Evolutionary conservation across 2,329 filamentous ascomycete species (phyloP), one percentile per base, ranked within the genome.

Genomic region (Monosporascus sp.): DNA sequence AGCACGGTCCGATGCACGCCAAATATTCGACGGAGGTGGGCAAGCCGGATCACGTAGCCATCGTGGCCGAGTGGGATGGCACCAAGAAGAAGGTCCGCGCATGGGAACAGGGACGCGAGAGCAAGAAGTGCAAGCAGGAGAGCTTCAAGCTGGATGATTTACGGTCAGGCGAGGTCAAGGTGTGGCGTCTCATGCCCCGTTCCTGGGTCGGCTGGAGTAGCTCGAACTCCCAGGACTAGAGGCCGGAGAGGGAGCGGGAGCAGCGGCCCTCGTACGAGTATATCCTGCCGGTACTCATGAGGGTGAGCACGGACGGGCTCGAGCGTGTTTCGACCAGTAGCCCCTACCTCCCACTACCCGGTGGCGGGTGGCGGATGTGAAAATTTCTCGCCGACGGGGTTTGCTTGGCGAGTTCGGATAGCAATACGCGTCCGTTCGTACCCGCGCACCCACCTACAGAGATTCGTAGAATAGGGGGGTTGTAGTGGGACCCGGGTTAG

Each of bases 41-140:
- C 59, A 94, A 90, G 68, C 83, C 83, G 4, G 90, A 93, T 58
- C 94, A 99, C 65, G 93, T 97, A 0, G 94, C 83, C 2, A 76
- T 99, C 2, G 93, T 99, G 4, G 83, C 90, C 9, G 94, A 99
- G 69, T 99, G 94, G 94, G 94, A 99, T 69, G 94, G 94, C 3
- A 96, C 90, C 41, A 96, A 97, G 82, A 96, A 96, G 80, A 97
- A 97, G 79, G 87, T 99, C 25, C 78, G 92, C 27, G 92, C 87
- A 2, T 97, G 90, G 89, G 94, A 97, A 70, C 94, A 99, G 68
- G 93, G 93, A 0, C 78, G 93, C 15, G 93, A 97, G 75, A 92
- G 85, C 69, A 93, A 88, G 71, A 97, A 97, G 77, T 86, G 95
- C 51, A 94, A 95, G 75, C 76, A 90, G 56, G 93, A 97, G 77